Evolutionary conservation across 176 grass and related monocot genomes (phyloP).

Genomic region (Eremochloa ophiuroides): DNA sequence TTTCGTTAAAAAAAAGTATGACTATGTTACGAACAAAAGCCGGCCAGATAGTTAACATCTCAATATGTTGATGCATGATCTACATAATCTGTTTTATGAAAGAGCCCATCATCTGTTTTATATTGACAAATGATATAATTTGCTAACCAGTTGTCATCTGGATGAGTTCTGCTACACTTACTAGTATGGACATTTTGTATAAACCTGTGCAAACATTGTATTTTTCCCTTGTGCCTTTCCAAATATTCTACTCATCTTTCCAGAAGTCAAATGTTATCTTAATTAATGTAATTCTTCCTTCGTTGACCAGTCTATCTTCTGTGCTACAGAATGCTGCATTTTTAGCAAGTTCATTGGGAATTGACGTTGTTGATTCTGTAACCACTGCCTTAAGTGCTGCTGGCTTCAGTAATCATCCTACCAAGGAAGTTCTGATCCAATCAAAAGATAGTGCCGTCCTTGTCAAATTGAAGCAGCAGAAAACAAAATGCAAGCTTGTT

Average conservation of each 20-base stretch:
- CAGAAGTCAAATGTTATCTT: background rate
- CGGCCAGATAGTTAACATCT: background rate
- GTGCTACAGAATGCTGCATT: constrained; percentile 61
- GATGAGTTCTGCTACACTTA: background rate
- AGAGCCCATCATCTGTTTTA: background rate
- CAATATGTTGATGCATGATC: background rate
- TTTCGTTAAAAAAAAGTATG: background rate
- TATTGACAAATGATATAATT: background rate
- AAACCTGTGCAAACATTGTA: background rate
- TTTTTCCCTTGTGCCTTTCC: background rate
- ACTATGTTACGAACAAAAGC: background rate
- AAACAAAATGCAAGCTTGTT: constrained; percentile 57
- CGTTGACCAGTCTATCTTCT: constrained; percentile 5
- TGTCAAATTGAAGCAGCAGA: constrained; percentile 58
- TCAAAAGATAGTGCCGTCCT: constrained; percentile 69
- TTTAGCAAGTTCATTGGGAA: constrained; percentile 44
- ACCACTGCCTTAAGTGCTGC: constrained; percentile 49
- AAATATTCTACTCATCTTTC: background rate
- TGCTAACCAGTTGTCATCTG: background rate
- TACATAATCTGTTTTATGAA: background rate
- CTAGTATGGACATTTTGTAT: background rate
- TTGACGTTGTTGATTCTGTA: constrained; percentile 38
- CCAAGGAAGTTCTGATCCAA: constrained; percentile 57
- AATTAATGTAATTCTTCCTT: background rate
- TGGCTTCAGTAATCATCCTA: constrained; percentile 49